Evolutionary conservation across 148 eudicot genomes (phyloP), one percentile per base, ranked within the genome.

Genomic region (Silene conica): DNA sequence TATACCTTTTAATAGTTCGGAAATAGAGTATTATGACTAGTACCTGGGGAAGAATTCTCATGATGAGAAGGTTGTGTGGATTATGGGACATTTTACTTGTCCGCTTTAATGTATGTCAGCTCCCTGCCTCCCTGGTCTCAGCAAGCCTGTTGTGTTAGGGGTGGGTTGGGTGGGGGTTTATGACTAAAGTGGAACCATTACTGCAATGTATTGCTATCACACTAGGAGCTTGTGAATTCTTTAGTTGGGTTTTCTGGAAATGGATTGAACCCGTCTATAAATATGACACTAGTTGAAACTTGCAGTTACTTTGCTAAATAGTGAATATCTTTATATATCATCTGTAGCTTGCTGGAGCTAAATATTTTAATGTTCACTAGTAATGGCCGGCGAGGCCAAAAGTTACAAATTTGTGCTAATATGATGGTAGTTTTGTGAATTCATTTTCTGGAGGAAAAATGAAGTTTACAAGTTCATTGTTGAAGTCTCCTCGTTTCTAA

Each of bases 1-100:
- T 72, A 43, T 25, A 80, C 20, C 72, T 20, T 63, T 72, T 18
- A 60, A 71, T 76, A 23, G 69, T 26, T 74, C 34, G 62, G 21
- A 28, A 62, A n/a, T 23, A 50, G 28, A 8, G 25, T 55, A 20
- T 7, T 14, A 43, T 54, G 26, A 31, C 34, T 31, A 31, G 34
- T 31, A 31, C 34, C 34, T 5, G 34, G 34, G 34, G 34, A 5
- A 31, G 34, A 31, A 3, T 31, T 31, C 21, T 18, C 25, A 54
- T 50, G n/a, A 20, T 38, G 14, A 14, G 76, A 25, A 9, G 5
- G 0, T 69, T 18, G 28, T 9, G 8, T 20, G 46, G 50, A 34
- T 65, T 18, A 34, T 65, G 69, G 28, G 23, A 16, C 1, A 6
- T 65, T 65, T 34, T 65, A 1, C 12, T 34, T 65, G n/a, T 38